Base-by-base conservation (phyloP, 176 grass and related monocot species). In the Cymbopogon citratus region DNA sequence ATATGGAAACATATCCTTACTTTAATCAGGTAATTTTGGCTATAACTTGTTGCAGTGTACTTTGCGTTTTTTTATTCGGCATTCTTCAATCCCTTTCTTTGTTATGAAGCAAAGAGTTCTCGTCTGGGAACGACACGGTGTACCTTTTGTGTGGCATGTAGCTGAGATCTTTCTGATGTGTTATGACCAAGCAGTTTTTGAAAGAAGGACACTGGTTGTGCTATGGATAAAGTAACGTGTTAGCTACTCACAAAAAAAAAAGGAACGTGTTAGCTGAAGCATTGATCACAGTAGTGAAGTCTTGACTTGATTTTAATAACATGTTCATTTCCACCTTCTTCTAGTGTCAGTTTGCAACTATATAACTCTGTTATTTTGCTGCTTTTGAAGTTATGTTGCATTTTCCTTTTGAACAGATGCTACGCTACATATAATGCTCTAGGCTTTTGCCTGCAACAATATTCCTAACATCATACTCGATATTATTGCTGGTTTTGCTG, bases 1-100 rank as follows among this genome's bases (percentile, higher is more conserved):
- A 94, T 51, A 94, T 94, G 84, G 92, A 98, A 85, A 98, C 95
- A 1, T 94, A 80, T 79, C 95, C 95, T 21, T 94, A 94, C 75
- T 98, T 94, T 44, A 93, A 93, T 86, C 92, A 98, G 88, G 95
- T 98, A 63, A 44, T 78, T 91, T 83, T 54, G 43, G 35, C 46
- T 52, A 35, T 36, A 65, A 57, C 33, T 74, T 66, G 6, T 33
- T 33, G 56, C 9, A 21, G 7, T 12, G 1, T 68, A 33, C n/a
- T 21, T 26, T 51, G 48, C 4, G 15, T 18, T 80, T 74, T 11
- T 77, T 25, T 54, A 24, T 36, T 25, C 1, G 4, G 33, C 41
- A 64, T 31, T 80, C 28, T 65, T 35, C 35, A 83, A 63, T 85
- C 73, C 76, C 31, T 84, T 82, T 24, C 74, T 77, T 72, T 71